Percentiles rank a stretch among this genome's conserved stretches.
These are phyloP conservation scores for Suillus bovinus DNA, from an alignment of 768 basidiomycete species.

Conservation along the genomic window DNA sequence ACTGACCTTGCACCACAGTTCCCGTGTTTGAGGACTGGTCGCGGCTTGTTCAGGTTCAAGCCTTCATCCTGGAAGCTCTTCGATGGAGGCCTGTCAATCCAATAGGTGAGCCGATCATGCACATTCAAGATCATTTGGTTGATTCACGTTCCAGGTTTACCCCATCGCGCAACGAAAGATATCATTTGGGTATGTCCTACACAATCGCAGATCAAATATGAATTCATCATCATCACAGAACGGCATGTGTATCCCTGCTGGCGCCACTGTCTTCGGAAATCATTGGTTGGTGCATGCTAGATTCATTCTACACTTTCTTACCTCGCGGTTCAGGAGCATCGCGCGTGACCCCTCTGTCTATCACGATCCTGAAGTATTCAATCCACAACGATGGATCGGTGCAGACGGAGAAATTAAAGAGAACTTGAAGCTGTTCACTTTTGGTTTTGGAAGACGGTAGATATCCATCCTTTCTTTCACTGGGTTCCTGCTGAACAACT, in stretches of 20 bases:
- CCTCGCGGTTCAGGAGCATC: slow-evolving; percentile 36
- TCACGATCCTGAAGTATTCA: slow-evolving; percentile 54
- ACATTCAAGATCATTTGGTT: neutral
- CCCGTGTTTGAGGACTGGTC: slow-evolving; percentile 39
- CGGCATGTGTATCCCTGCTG: slow-evolving; percentile 35
- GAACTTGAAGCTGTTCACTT: slow-evolving; percentile 45
- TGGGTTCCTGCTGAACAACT: neutral
- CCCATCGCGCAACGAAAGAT: slow-evolving; percentile 27
- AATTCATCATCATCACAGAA: slow-evolving; percentile 24
- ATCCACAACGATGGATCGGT: slow-evolving; percentile 55
- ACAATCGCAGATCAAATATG: neutral
- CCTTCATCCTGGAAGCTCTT: slow-evolving; percentile 39
- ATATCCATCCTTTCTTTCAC: neutral
- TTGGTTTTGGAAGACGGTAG: slow-evolving; percentile 52
- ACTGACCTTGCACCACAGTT: slow-evolving; percentile 24
- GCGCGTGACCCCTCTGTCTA: slow-evolving; percentile 51
- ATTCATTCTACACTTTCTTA: neutral
- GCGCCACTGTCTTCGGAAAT: slow-evolving; percentile 34
- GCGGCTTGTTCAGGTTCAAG: slow-evolving; percentile 35
- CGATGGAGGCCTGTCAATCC: slow-evolving; percentile 42
- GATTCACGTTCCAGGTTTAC: slow-evolving; percentile 15
- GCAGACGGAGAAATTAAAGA: slow-evolving; percentile 42
- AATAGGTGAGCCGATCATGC: slow-evolving; percentile 19
- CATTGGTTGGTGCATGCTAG: slow-evolving; percentile 22
- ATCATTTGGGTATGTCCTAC: slow-evolving; percentile 25